Base-by-base conservation (phyloP, 805 yeast species). In the Kodamaea neixiangensis region DNA sequence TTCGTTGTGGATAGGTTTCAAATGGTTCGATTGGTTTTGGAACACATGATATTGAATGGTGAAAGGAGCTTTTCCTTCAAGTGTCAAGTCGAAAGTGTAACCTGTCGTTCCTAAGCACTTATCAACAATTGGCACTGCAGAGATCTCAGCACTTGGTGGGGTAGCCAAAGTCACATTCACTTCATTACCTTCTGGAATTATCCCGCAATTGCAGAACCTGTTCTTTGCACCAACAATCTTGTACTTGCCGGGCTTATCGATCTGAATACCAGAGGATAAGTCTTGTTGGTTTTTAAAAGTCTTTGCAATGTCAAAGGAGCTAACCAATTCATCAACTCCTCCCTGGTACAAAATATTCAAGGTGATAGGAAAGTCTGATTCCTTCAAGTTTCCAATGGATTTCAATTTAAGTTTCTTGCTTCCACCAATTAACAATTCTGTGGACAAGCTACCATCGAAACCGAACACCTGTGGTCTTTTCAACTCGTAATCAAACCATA, bases 91-190 rank as follows among this genome's bases (percentile, higher is more conserved):
- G 52, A 91, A 82, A 19, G 73, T 73, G 58, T 76, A 81, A 0
- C 97, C 99, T 7, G 90, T 85, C 42, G 91, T 89, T 0, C 99
- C 99, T 25, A 94, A 87, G 71, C 99, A 94, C 45, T 86, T 81
- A 60, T 93, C 98, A 20, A 82, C 74, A 2, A 93, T 82, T 2
- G 93, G 82, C 11, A 73, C 73, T 0, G 90, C 82, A 1, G 57
- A 42, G 13, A 81, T 74, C 2, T 62, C 61, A 15, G 77, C 70
- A 1, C 45, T 50, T 1, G 78, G 75, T 2, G 80, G 81, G 2
- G 63, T 64, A 1, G 78, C 80, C 10, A 63, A 55, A n/a, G 59
- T 50, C 1, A 89, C 76, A 14, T 72, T 62, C 9, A 87, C 73
- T 1, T 73, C 47, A 4, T n/a, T 17, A 5, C 20, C 25, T 6